Evolutionary conservation across 768 basidiomycete genomes (phyloP).

Genomic region (Termitomyces sp.): DNA sequence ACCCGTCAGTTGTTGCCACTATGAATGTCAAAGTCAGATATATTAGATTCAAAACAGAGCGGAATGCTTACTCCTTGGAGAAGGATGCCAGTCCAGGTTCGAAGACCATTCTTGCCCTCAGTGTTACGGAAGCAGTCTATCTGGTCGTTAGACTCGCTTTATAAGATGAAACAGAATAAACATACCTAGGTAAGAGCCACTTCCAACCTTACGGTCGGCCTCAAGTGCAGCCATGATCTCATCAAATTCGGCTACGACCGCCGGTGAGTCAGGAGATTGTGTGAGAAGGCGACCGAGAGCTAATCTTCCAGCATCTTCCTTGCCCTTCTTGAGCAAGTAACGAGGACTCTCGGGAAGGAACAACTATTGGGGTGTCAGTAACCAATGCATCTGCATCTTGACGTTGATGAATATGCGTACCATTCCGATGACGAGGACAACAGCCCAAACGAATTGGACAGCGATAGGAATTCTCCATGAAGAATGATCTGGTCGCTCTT

Average conservation of each 20-base stretch:
- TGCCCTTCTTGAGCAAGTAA: constrained; percentile 67
- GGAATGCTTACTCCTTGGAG: constrained; percentile 46
- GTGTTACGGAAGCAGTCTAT: constrained; percentile 50
- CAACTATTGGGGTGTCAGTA: constrained; percentile 1
- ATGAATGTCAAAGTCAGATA: constrained; percentile 1
- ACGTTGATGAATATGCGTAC: neutral
- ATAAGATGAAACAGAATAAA: neutral
- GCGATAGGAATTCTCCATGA: constrained; percentile 53
- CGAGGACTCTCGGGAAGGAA: constrained; percentile 51
- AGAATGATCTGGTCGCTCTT: constrained; percentile 43
- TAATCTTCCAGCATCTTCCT: constrained; percentile 49
- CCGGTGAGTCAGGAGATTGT: constrained; percentile 36
- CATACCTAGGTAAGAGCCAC: constrained; percentile 45
- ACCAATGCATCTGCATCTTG: neutral
- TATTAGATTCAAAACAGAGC: neutral
- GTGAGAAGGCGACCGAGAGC: constrained; percentile 64
- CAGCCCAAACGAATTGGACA: constrained; percentile 78
- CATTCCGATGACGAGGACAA: constrained; percentile 68
- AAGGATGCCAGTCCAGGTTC: constrained; percentile 78
- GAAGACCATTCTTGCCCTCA: constrained; percentile 56
- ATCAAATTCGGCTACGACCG: constrained; percentile 47
- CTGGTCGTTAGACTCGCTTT: neutral
- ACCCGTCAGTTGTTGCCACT: constrained; percentile 71
- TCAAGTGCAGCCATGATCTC: constrained; percentile 51
- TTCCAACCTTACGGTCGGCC: constrained; percentile 56